Base-by-base conservation (phyloP, 495 filamentous ascomycete species). In the Collariella sp. region DNA sequence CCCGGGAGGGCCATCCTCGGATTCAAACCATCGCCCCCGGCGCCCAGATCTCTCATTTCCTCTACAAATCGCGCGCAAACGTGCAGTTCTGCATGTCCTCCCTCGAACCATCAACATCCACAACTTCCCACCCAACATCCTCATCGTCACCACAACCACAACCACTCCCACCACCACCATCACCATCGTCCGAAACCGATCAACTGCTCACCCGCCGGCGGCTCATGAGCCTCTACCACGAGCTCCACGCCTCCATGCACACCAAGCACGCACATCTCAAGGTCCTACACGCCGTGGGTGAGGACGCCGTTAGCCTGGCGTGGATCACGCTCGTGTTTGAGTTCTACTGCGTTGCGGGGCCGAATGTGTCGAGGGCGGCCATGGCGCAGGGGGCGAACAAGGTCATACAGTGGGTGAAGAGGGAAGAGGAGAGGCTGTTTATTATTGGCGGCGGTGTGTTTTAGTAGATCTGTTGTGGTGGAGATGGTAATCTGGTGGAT, bases 41-140 rank as follows among this genome's bases (percentile, higher is more conserved):
- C 31, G 85, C 88, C 7, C 80, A 84, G 7, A 70, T 97, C 26
- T 79, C 84, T 46, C 93, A 98, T 70, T 98, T 96, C 69, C 70
- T 98, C 31, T 98, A 95, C 73, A 97, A 96, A 68, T 93, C 87
- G 19, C 78, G 85, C 40, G 83, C 83, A 16, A 96, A 98, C 66
- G 93, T 97, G 16, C 93, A 98, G 63, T 98, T 96, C 66, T 83
- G 81, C 38, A 95, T 95, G 88, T 86, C 91, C 15, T 81, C 86
- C 0, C 89, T 85, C 49, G 76, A 83, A 13, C 87, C 90, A 0
- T 52, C n/a, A n/a, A n/a, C n/a, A n/a, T n/a, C n/a, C n/a, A n/a
- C n/a, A n/a, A n/a, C 95, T 91, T 29, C 49, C 23, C n/a, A 22
- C 6, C 22, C 47, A 15, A 7, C 22, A 44, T 5, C 41, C 12